These are phyloP conservation scores for Penicillium riverlandense DNA, from an alignment of 495 filamentous ascomycete species.

Conservation along the genomic window DNA sequence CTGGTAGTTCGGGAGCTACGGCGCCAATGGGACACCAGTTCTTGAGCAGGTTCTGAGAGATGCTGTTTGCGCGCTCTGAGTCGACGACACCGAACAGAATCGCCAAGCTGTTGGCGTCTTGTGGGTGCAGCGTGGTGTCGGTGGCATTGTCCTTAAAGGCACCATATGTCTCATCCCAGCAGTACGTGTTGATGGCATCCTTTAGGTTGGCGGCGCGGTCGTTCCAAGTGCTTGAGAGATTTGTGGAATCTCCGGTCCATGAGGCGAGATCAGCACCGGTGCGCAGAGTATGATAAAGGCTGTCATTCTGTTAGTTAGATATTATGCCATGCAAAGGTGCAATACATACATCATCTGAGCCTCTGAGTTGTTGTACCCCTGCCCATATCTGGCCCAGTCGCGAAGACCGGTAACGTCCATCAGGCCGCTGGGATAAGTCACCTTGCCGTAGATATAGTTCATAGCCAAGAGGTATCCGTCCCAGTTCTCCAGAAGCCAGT, in stretches of 20 bases:
- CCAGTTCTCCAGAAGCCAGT: constrained; percentile 45
- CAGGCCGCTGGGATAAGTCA: constrained; percentile 41
- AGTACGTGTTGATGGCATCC: constrained; percentile 37
- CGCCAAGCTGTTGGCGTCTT: constrained; percentile 48
- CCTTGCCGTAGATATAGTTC: constrained; percentile 45
- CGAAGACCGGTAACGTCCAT: constrained; percentile 47
- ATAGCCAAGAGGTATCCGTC: constrained; percentile 44
- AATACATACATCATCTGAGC: constrained; percentile 46
- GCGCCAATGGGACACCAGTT: constrained; percentile 56
- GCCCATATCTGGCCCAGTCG: constrained; percentile 53
- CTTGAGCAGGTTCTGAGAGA: constrained; percentile 38
- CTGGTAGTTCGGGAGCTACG: constrained; percentile 48
- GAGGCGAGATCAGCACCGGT: constrained; percentile 43
- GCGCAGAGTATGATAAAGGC: constrained; percentile 43
- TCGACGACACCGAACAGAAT: constrained; percentile 31
- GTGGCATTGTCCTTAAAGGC: constrained; percentile 53
- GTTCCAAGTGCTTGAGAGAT: constrained; percentile 36
- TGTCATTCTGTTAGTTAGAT: constrained; percentile 8
- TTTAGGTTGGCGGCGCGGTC: constrained; percentile 29
- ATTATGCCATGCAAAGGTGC: neutral
- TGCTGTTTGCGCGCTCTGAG: constrained; percentile 19
- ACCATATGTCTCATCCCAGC: constrained; percentile 43
- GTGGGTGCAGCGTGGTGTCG: constrained; percentile 37
- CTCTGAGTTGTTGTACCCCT: constrained; percentile 45
- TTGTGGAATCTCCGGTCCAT: constrained; percentile 41